Percentiles rank a stretch among this genome's conserved stretches.
Conservation (phyloP, 1,284 basidiomycete species). For the Apiotrichum sp. region DNA sequence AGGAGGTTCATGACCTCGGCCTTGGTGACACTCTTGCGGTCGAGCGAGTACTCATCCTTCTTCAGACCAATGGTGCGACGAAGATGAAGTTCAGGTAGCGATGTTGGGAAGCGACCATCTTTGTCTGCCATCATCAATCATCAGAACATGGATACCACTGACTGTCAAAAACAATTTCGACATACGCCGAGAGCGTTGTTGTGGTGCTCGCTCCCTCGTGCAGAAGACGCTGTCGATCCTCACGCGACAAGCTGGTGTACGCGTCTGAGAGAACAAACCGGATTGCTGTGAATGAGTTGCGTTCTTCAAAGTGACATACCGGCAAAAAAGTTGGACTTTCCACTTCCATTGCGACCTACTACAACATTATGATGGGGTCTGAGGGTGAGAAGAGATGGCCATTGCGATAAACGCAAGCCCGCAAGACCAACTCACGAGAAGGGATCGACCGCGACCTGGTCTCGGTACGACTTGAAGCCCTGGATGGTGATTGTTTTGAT, state of each 20-base stretch:
- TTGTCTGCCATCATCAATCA: constrained; percentile 27
- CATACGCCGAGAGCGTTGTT: constrained; percentile 87
- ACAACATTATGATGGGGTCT: constrained; percentile 86
- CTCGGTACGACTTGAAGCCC: constrained; percentile 88
- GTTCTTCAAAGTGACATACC: constrained; percentile 48
- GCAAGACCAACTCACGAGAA: constrained; percentile 2
- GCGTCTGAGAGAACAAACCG: constrained; percentile 97
- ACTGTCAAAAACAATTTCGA: constrained; percentile 79
- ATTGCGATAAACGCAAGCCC: no score
- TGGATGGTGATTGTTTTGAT: constrained; percentile 91
- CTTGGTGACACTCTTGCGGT: constrained; percentile 85
- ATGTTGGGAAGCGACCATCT: constrained; percentile 85
- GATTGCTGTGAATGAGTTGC: constrained; percentile 60
- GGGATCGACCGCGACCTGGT: constrained; percentile 48
- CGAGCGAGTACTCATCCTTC: constrained; percentile 97
- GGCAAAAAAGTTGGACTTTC: constrained; percentile 95
- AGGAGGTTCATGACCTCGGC: constrained; percentile 95
- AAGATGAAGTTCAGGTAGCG: constrained; percentile 74
- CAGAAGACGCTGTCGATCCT: constrained; percentile 84
- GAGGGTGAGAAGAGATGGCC: constrained; percentile 31
- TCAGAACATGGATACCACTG: constrained; percentile 7
- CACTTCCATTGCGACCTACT: constrained; percentile 88
- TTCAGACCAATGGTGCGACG: constrained; percentile 93
- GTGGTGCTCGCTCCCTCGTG: constrained; percentile 88
- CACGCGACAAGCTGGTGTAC: constrained; percentile 88